Base-by-base conservation (phyloP, 163 green algal species). In the Trebouxia gelatinosa region DNA sequence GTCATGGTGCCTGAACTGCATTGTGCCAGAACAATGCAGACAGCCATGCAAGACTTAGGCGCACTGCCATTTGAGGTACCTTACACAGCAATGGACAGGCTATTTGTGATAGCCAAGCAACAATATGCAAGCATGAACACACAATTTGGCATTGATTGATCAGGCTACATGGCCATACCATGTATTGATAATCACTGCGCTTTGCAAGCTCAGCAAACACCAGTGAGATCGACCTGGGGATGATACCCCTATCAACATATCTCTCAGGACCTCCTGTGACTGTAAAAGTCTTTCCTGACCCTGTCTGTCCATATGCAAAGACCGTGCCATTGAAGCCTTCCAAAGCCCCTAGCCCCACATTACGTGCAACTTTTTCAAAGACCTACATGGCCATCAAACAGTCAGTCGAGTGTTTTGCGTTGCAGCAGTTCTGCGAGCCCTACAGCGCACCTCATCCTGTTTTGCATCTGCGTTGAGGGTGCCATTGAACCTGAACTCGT, bases 251-350 rank as follows among this genome's bases (percentile, higher is more conserved):
- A 32, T 91, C 85, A 11, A 80, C 81, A 75, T 91, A 93, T 28
- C 88, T 62, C 54, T 87, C 83, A 7, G 79, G n/a, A 19, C 86
- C 86, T 37, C 89, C 89, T n/a, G 83, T 90, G 68, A 93, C 87
- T 48, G 89, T 93, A 81, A 89, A 92, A 23, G 93, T 97, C 74
- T 93, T 93, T 74, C 89, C 88, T n/a, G 38, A 77, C 28, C 87
- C 92, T 28, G 94, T 98, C 78, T 96, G 92, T 9, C 94, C 94
- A 78, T 98, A 98, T 1, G 91, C 92, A 74, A 97, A 91, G 3
- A 97, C 84, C 1, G 91, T 96, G 46, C 91, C 90, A 84, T 96
- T 94, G 82, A 93, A 95, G n/a, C 93, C 93, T 11, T 91, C 82
- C 78, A 97, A 74, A 2, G 92, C 88, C 0, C 74, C 77, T 13